Evolutionary conservation across 805 yeast species (phyloP).

Genomic region (Wickerhamiella shivajii): DNA sequence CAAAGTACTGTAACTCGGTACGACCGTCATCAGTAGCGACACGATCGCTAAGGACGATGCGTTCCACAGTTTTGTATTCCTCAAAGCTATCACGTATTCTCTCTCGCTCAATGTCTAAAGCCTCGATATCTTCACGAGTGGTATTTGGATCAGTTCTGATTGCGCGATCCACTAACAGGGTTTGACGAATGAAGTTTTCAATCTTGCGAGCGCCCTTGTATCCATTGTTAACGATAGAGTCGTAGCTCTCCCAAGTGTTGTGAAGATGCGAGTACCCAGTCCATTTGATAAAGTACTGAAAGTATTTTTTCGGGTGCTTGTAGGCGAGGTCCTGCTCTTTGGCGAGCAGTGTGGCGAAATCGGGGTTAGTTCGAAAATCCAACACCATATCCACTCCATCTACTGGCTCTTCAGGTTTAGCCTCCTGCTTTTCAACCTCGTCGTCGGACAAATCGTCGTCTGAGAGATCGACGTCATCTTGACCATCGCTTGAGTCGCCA

Average conservation of each 20-base stretch:
- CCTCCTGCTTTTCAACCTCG: constrained; percentile 37
- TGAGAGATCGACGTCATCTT: constrained; percentile 2
- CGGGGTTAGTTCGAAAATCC: constrained; percentile 35
- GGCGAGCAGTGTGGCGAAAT: constrained; percentile 22
- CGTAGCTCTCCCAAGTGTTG: constrained; percentile 82
- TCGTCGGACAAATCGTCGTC: constrained; percentile 17
- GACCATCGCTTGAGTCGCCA: constrained; percentile 31
- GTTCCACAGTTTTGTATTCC: constrained; percentile 75
- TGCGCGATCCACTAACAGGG: constrained; percentile 56
- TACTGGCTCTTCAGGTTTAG: constrained; percentile 24
- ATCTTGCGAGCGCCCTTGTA: constrained; percentile 69
- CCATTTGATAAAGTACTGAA: constrained; percentile 65
- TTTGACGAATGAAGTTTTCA: constrained; percentile 79
- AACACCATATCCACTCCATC: constrained; percentile 37
- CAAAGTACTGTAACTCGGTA: constrained; percentile 62
- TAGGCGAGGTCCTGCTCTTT: constrained; percentile 23
- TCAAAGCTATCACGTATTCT: constrained; percentile 68
- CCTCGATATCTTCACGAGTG: constrained; percentile 83
- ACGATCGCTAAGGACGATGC: constrained; percentile 79
- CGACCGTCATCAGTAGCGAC: constrained; percentile 36
- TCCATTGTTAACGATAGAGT: constrained; percentile 21
- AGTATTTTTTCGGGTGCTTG: constrained; percentile 42
- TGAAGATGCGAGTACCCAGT: constrained; percentile 75
- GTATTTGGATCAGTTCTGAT: constrained; percentile 66
- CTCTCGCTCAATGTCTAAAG: constrained; percentile 83